Base-by-base conservation (phyloP, 192 early-diverging fungal species). In the Coemansia sp. region DNA sequence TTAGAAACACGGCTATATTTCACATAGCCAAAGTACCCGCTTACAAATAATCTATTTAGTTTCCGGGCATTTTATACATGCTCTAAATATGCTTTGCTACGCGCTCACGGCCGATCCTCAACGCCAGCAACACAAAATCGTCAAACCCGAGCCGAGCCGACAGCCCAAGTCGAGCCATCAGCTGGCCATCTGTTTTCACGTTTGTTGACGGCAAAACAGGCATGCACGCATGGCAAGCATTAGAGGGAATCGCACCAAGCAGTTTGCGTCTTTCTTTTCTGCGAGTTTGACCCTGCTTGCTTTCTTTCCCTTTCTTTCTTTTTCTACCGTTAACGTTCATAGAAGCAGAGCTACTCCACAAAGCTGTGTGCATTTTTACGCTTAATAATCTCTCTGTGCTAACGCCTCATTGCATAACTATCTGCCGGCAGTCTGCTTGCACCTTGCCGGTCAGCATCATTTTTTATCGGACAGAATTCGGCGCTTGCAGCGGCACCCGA, bases 351-450 rank as follows among this genome's bases (percentile, higher is more conserved):
- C 18, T 9, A 19, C 16, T 19, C 19, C 16, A n/a, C 41, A 45
- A 45, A 45, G 41, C 41, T 45, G 41, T 45, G 41, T 45, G 41
- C 41, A 45, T 45, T 45, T 45, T 45, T 45, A 45, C 41, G 41
- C 41, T 45, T 45, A 45, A 45, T 45, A 13, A 45, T 45, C 4
- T 45, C 41, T 45, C 14, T 45, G 41, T 45, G 41, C 41, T 45
- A 45, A 45, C 41, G 41, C 41, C 41, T n/a, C 41, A 45, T 45
- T 45, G 41, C 41, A 45, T 45, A 45, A 45, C 16, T 45, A 16
- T 14, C 32, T 35, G 32, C 32, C 32, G 32, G 32, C 32, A 10
- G 32, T 9, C 32, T 35, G 32, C 32, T 35, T 35, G 32, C 32
- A 35, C 32, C 41, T n/a, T 45, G 41, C 41, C 41, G 41, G 41